Conservation (phyloP, 495 filamentous ascomycete species). For the Trypethelium eluteriae region DNA sequence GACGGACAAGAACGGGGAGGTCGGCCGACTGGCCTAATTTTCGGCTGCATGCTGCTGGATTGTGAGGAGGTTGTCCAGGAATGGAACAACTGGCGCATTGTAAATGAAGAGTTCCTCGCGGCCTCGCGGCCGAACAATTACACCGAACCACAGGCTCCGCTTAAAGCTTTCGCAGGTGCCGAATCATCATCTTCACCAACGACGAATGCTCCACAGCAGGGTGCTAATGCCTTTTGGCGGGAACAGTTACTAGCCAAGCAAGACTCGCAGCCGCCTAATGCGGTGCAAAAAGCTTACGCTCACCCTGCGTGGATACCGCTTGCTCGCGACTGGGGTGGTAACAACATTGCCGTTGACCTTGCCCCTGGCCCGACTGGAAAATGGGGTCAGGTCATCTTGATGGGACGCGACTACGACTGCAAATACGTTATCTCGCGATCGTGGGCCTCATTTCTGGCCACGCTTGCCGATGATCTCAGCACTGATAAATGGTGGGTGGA, state of each 20-base stretch:
- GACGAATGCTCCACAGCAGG: slow-evolving; percentile 34
- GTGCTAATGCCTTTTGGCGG: slow-evolving; percentile 62
- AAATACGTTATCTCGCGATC: slow-evolving; percentile 94
- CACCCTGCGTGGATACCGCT: slow-evolving; percentile 95
- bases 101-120: slow-evolving; percentile 79
- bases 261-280: slow-evolving; percentile 75
- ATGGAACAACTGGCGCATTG: slow-evolving; percentile 91
- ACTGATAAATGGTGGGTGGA: slow-evolving; percentile 82
- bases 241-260: slow-evolving; percentile 78
- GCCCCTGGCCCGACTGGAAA: slow-evolving; percentile 81
- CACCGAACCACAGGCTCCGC: slow-evolving; percentile 49
- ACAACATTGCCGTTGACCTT: slow-evolving; percentile 89
- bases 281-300: slow-evolving; percentile 87
- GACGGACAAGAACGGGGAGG: slow-evolving; percentile 95
- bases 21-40: slow-evolving; percentile 83
- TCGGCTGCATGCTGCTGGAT: slow-evolving; percentile 89
- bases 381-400: slow-evolving; percentile 96
- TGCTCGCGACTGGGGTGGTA: slow-evolving; percentile 95
- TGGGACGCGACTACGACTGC: slow-evolving; percentile 95
- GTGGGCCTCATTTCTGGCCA: slow-evolving; percentile 81
- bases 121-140: slow-evolving; percentile 40
- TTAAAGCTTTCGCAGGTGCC: slow-evolving; percentile 61
- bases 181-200: slow-evolving; percentile 41
- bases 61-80: slow-evolving; percentile 98
- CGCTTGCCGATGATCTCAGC: slow-evolving; percentile 79